Percentiles rank a stretch among this genome's conserved stretches.
These are phyloP conservation scores for Fusarium sp. DNA, from an alignment of 2,329 filamentous ascomycete genomes.

Conservation along the genomic window DNA sequence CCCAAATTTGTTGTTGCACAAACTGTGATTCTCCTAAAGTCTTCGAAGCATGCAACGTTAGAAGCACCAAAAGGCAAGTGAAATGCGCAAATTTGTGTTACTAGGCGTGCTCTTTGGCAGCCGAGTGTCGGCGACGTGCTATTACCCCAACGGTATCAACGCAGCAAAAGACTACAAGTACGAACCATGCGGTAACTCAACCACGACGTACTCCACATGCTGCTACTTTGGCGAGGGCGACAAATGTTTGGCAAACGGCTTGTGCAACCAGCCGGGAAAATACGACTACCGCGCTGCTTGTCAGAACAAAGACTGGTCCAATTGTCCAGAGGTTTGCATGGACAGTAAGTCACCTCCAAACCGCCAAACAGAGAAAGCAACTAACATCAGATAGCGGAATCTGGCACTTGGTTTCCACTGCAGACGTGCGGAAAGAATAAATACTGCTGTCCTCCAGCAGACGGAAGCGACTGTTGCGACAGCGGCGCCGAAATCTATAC, in stretches of 20 bases:
- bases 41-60: background rate
- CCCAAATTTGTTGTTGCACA: background rate
- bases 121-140: constrained; percentile 22
- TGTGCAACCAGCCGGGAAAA: constrained; percentile 25
- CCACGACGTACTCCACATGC: constrained; percentile 30
- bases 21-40: fast-evolving
- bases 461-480: constrained; percentile 26
- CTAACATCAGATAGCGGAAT: constrained; percentile 1
- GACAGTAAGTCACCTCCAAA: constrained; percentile 12
- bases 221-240: constrained; percentile 41
- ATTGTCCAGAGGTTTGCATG: constrained; percentile 35
- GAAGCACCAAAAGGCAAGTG: background rate
- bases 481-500: constrained; percentile 28
- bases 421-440: constrained; percentile 32
- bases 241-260: constrained; percentile 33
- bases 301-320: constrained; percentile 37
- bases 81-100: constrained; percentile 8
- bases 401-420: constrained; percentile 25
- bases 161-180: constrained; percentile 37
- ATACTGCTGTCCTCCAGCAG: constrained; percentile 33
- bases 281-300: constrained; percentile 37
- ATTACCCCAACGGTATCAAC: constrained; percentile 37
- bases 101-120: background rate
- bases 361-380: fast-evolving
- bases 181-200: constrained; percentile 31